phyloP scores from a whole-genome alignment of 2,329 filamentous ascomycete genomes.

The Claviceps maximensis region DNA sequence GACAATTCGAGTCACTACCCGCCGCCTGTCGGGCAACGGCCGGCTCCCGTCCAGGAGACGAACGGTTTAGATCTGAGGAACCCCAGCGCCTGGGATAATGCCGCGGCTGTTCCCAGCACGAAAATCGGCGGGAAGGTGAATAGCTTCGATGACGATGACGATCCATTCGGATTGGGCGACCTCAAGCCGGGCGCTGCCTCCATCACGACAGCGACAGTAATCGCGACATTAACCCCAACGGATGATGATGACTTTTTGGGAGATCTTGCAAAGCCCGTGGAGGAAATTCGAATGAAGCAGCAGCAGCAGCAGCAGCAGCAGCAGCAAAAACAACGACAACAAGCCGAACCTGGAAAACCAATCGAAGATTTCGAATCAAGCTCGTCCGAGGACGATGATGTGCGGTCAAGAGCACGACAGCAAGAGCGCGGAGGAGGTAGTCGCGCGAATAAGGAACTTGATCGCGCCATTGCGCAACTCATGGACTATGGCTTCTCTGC shows the following conservation, averaged over 20 bases:
- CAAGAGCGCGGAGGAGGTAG: slow-evolving; percentile 12
- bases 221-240: slow-evolving; percentile 14
- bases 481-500: slow-evolving; percentile 89
- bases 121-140: slow-evolving; percentile 11
- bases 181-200: slow-evolving; percentile 30
- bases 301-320: slow-evolving; percentile 6
- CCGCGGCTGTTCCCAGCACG: slow-evolving; percentile 10
- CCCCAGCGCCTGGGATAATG: slow-evolving; percentile 37
- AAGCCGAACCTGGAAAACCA: slow-evolving; percentile 39
- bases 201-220: slow-evolving; percentile 14
- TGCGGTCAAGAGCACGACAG: slow-evolving; percentile 7
- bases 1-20: slow-evolving; percentile 54
- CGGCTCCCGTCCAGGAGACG: slow-evolving; percentile 29
- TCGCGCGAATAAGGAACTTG: slow-evolving; percentile 33
- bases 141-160: slow-evolving; percentile 58
- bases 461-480: slow-evolving; percentile 73
- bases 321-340: slow-evolving; percentile 14
- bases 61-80: slow-evolving; percentile 35
- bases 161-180: slow-evolving; percentile 71
- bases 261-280: slow-evolving; percentile 50
- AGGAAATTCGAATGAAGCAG: slow-evolving; percentile 37
- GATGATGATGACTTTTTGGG: slow-evolving; percentile 55
- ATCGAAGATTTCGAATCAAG: slow-evolving; percentile 37
- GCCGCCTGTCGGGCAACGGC: slow-evolving; percentile 32
- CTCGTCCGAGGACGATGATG: slow-evolving; percentile 29